These are phyloP conservation scores for Rubus parviflorus DNA, from an alignment of 306 rosid genomes.

Conservation along the genomic window DNA sequence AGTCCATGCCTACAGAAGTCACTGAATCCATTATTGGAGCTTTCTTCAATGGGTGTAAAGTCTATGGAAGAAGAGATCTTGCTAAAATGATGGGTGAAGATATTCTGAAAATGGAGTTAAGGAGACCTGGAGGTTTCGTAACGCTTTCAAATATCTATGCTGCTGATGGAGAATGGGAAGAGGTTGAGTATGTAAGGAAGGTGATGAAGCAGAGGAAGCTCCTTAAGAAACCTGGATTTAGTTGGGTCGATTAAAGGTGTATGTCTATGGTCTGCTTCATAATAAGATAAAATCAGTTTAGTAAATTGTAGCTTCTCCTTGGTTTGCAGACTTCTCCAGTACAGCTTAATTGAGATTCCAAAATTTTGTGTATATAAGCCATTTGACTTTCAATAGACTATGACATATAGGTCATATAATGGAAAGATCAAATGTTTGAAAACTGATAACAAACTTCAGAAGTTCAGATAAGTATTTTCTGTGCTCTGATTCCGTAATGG, in stretches of 20 bases:
- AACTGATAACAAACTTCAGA: neutral
- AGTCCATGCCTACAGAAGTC: conserved; percentile 40
- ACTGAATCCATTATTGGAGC: conserved; percentile 61
- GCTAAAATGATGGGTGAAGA: conserved; percentile 50
- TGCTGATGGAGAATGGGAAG: conserved; percentile 66
- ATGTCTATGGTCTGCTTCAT: neutral
- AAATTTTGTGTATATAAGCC: neutral
- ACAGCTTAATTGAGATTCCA: neutral
- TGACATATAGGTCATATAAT: neutral
- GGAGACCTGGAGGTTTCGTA: conserved; percentile 54
- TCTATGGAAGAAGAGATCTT: conserved; percentile 67
- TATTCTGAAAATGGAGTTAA: conserved; percentile 43
- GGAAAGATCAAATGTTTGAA: neutral
- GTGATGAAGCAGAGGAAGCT: conserved; percentile 53
- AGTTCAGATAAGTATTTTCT: neutral
- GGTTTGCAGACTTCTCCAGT: neutral
- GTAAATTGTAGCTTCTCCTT: neutral
- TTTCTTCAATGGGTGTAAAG: conserved; percentile 60
- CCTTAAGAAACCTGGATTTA: conserved; percentile 48
- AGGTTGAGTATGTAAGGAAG: conserved; percentile 53
- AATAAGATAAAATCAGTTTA: neutral
- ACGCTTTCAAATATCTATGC: conserved; percentile 68
- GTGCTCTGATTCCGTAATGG: neutral
- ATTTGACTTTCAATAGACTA: neutral
- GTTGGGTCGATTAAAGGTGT: conserved; percentile 41